These are phyloP conservation scores for Albugo candida DNA, from an alignment of 352 stramenopile species.

Conservation along the genomic window DNA sequence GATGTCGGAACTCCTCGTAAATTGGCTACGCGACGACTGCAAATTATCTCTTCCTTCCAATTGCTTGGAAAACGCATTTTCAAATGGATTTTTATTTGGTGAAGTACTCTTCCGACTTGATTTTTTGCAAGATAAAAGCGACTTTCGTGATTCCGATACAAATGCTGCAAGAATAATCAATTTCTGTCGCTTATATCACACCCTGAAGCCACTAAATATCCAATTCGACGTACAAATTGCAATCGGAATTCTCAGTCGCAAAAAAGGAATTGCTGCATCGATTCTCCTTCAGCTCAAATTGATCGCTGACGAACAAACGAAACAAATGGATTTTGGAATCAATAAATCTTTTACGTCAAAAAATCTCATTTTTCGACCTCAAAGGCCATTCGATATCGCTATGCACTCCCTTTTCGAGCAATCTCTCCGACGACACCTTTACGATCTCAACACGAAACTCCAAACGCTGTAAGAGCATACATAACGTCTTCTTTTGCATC, in stretches of 20 bases:
- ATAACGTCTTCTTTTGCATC: too few species aligned
- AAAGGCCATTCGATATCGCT: too few species aligned
- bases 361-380: too few species aligned
- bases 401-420: constrained; percentile 51
- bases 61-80: constrained; percentile 53
- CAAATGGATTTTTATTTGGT: constrained; percentile 70
- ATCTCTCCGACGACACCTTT: constrained; percentile 37
- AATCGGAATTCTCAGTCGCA: constrained; percentile 64
- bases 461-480: too few species aligned
- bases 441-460: too few species aligned
- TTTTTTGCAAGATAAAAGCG: constrained; percentile 72
- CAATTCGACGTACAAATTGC: constrained; percentile 60
- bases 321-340: background rate
- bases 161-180: constrained; percentile 77
- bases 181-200: constrained; percentile 73
- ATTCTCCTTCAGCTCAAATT: constrained; percentile 80
- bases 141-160: constrained; percentile 52
- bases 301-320: background rate
- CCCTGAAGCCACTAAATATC: constrained; percentile 45
- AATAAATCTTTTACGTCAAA: too few species aligned
- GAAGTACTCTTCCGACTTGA: constrained; percentile 75
- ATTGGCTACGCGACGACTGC: constrained; percentile 72
- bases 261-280: constrained; percentile 29
- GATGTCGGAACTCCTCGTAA: constrained; percentile 59
- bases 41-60: constrained; percentile 39